Evolutionary conservation across 208 protist genomes (phyloP).

Genomic region (Porcisia deanei): DNA sequence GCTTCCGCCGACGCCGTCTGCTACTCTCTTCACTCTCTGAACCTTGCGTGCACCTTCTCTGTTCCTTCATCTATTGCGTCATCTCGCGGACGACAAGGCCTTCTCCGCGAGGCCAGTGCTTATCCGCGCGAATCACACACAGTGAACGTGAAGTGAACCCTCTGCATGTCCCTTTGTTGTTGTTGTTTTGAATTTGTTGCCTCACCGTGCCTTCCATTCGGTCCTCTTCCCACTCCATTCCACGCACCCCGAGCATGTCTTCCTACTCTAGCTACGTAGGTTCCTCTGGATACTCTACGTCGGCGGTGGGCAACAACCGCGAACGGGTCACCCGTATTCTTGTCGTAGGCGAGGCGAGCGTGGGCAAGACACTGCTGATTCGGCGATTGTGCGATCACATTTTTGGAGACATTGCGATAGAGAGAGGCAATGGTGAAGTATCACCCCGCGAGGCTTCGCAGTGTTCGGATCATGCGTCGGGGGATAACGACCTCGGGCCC

Average conservation of each 20-base stretch:
- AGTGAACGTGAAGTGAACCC: too few species aligned
- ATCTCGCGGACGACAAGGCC: too few species aligned
- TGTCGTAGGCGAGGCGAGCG: slow-evolving; percentile 72
- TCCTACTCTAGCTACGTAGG: not conserved
- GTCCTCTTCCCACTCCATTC: not conserved
- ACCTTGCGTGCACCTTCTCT: too few species aligned
- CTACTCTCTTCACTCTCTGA: too few species aligned
- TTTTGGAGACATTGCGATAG: slow-evolving; percentile 30
- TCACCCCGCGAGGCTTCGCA: not conserved
- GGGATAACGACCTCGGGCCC: slow-evolving; percentile 27
- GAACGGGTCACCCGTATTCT: slow-evolving; percentile 53
- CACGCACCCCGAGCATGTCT: slow-evolving; percentile 1
- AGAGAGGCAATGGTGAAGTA: not conserved
- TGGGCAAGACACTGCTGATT: slow-evolving; percentile 85
- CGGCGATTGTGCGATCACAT: slow-evolving; percentile 59
- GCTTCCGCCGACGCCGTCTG: not conserved
- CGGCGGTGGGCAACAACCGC: not conserved
- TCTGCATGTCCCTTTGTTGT: too few species aligned
- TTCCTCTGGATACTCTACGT: too few species aligned
- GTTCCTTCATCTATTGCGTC: too few species aligned
- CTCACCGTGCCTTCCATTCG: not conserved
- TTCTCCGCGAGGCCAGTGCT: too few species aligned
- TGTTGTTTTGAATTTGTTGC: not conserved
- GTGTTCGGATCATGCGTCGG: not conserved
- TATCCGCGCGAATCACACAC: too few species aligned